A percentile compares a stretch with the other conserved stretches of the same genome.
Conservation (phyloP, 2,329 filamentous ascomycete genomes). For the Purpureocillium lavendulum region DNA sequence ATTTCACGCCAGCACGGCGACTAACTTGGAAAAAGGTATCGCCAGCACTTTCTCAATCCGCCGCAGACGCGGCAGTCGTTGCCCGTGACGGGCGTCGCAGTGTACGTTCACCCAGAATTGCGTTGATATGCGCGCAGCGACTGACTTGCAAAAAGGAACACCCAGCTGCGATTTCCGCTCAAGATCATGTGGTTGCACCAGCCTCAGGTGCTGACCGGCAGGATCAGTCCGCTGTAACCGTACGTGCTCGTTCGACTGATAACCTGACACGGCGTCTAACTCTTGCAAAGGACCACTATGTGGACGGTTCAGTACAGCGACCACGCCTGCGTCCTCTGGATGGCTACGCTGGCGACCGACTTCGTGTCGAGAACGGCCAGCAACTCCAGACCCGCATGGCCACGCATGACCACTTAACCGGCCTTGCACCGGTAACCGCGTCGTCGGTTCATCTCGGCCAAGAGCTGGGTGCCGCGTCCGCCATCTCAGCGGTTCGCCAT, state of each 20-base stretch:
- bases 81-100: background rate
- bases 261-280: background rate
- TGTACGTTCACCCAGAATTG: background rate
- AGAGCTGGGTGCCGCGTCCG: background rate
- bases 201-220: background rate
- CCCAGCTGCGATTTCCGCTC: slow-evolving; percentile 4
- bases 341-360: too few relatives aligned
- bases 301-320: too few relatives aligned
- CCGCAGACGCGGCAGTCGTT: background rate
- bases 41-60: background rate
- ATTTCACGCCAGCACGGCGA: background rate
- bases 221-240: background rate
- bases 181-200: background rate
- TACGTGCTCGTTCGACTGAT: background rate
- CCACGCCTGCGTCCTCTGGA: too few relatives aligned
- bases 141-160: slow-evolving; percentile 9
- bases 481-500: background rate
- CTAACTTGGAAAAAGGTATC: slow-evolving; percentile 11
- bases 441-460: background rate
- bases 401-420: too few relatives aligned
- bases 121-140: background rate
- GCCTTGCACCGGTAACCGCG: background rate
- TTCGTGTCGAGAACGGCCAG: too few relatives aligned
- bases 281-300: too few relatives aligned
- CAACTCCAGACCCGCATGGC: too few relatives aligned